Base-by-base conservation (phyloP, 345 rosid species). In the Ceriops zippeliana region DNA sequence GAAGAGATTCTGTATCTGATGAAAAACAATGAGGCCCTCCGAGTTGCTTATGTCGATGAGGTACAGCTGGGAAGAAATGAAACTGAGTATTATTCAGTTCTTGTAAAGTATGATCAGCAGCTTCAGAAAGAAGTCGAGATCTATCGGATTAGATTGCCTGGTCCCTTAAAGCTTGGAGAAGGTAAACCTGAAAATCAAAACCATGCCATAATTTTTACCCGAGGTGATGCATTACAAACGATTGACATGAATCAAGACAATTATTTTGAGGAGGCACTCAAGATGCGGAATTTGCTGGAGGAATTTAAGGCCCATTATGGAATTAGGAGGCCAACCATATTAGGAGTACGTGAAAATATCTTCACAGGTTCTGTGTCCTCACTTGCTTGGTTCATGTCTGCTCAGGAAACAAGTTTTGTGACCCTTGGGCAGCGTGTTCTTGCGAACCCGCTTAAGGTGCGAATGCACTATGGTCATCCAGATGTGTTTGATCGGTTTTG, bases 121-220 rank as follows among this genome's bases (percentile, higher is more conserved):
- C 74, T 82, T 80, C 82, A 83, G 70, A 75, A 69, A 66, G 98
- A 93, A 85, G 96, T 86, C n/a, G 97, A 93, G 80, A 85, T 93
- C 58, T 93, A 86, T 78, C 85, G 96, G 27, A 84, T 93, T 73
- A 89, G 81, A 80, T 81, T 93, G 76, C 98, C 98, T 19, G 98
- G 98, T 66, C 86, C 91, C 13, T 67, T 93, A 80, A 90, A 85
- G 83, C 76, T 93, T 52, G 98, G 98, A 56, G 98, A 93, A 78
- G 98, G 98, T 35, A 93, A 93, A 75, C 98, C 98, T 10, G 97
- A 90, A 76, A 93, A 93, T 78, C 98, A 93, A 85, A 93, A 93
- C 74, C 98, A 93, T 72, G 98, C 98, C 67, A 77, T 92, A 66
- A 92, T 92, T 74, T 92, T 92, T 74, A 92, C 96, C 58, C 86